phyloP scores from a whole-genome alignment of 1,284 basidiomycete genomes.

The Chiua sp. region DNA sequence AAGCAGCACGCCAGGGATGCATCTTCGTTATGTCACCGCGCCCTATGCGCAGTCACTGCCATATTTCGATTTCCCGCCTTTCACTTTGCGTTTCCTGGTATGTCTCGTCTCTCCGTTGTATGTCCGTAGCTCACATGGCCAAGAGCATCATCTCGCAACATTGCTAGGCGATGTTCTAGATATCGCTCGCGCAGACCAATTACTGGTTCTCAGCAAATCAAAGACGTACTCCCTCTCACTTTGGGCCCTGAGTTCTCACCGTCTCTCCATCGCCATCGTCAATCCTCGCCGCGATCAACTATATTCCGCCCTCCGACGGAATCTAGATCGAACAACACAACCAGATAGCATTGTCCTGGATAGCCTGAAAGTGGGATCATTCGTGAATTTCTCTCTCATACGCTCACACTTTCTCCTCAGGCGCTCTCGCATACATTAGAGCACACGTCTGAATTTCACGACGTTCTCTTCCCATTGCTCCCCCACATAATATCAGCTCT shows the following conservation, averaged over 20 bases:
- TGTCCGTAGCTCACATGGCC: conserved; percentile 3
- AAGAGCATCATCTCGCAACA: conserved; percentile 42
- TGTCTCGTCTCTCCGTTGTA: conserved; percentile 36
- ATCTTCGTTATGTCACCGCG: conserved; percentile 52
- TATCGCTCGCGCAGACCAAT: conserved; percentile 35
- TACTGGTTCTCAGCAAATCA: conserved; percentile 46
- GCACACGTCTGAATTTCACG: conserved; percentile 38
- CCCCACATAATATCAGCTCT: conserved; percentile 44
- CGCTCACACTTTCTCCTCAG: conserved; percentile 34
- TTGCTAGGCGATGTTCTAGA: conserved; percentile 47
- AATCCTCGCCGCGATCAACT: conserved; percentile 35
- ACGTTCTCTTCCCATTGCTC: conserved; percentile 40
- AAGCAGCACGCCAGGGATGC: conserved; percentile 46
- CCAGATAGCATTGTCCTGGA: conserved; percentile 34
- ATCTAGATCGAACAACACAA: conserved; percentile 30
- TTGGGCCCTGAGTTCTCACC: conserved; percentile 54
- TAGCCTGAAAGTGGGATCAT: conserved; percentile 46
- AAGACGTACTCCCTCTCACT: conserved; percentile 54
- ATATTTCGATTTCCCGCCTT: conserved; percentile 52
- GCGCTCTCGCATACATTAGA: conserved; percentile 46
- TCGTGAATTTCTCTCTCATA: neutral
- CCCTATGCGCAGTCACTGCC: conserved; percentile 53
- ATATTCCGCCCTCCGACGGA: conserved; percentile 37
- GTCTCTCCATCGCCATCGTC: conserved; percentile 47
- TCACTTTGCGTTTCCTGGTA: conserved; percentile 54